Conservation (phyloP, 2,329 filamentous ascomycete species). For the Coniochaeta pulveracea region DNA sequence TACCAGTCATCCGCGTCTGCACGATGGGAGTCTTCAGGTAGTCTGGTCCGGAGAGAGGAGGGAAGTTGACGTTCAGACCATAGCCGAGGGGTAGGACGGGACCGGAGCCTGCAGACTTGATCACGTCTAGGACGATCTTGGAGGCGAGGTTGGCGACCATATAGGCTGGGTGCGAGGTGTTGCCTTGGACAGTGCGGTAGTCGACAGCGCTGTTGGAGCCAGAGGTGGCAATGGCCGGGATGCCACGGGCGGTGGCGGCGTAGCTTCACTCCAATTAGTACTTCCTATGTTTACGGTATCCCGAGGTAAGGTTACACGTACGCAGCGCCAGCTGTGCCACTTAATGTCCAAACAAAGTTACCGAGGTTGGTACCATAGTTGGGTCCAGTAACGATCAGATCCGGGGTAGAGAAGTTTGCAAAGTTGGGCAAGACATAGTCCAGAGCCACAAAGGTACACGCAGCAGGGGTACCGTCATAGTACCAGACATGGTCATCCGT, state of each 20-base stretch:
- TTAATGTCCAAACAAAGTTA: conserved; percentile 39
- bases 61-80: conserved; percentile 4
- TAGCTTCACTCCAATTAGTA: not conserved
- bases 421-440: conserved; percentile 42
- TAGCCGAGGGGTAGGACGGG: not conserved
- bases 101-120: not conserved
- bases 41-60: not conserved
- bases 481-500: conserved; percentile 44
- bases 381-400: conserved; percentile 42
- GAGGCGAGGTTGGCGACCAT: not conserved
- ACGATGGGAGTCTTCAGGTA: not conserved
- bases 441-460: conserved; percentile 42
- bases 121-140: conserved; percentile 2
- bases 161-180: not conserved
- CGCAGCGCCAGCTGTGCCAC: conserved; percentile 23
- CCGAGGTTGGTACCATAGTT: conserved; percentile 45
- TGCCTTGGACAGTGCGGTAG: conserved; percentile 1
- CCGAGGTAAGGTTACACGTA: not conserved
- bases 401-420: conserved; percentile 34
- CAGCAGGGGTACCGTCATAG: conserved; percentile 46
- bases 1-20: conserved; percentile 4
- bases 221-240: not conserved
- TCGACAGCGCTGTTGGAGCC: not conserved
- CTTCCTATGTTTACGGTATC: not conserved
- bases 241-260: conserved; percentile 2